Percentiles rank a stretch among this genome's conserved stretches.
Evolutionary conservation across 1,284 basidiomycete species (phyloP).

Genomic region (Puccinia triticina): DNA sequence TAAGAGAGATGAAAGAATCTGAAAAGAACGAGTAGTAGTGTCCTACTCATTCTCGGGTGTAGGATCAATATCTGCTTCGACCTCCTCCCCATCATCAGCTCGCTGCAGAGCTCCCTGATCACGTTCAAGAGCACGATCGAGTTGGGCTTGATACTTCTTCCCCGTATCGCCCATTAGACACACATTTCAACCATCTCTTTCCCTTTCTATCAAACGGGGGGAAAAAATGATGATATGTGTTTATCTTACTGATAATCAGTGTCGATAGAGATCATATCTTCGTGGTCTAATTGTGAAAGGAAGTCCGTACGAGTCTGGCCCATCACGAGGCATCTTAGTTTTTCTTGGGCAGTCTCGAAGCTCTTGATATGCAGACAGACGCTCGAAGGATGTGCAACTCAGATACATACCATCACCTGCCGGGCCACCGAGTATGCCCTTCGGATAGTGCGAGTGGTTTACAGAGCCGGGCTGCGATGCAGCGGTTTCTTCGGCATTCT

Average conservation of each 20-base stretch:
- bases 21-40: too few relatives aligned
- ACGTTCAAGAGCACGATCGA: constrained; percentile 47
- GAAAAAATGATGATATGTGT: background rate
- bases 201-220: background rate
- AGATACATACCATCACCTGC: constrained; percentile 47
- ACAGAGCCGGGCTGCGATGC: constrained; percentile 3
- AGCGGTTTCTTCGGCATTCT: constrained; percentile 33
- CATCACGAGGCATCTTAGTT: background rate
- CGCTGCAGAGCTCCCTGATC: constrained; percentile 43
- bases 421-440: constrained; percentile 37
- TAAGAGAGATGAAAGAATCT: too few relatives aligned
- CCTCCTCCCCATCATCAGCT: too few relatives aligned
- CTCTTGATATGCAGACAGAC: background rate
- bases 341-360: too few relatives aligned
- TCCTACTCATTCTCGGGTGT: too few relatives aligned
- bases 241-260: constrained; percentile 49
- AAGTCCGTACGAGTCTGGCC: constrained; percentile 48
- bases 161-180: background rate
- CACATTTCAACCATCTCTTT: background rate
- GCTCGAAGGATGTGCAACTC: background rate
- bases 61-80: too few relatives aligned
- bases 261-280: constrained; percentile 49
- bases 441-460: constrained; percentile 19
- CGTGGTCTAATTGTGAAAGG: constrained; percentile 46
- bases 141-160: constrained; percentile 38